These are phyloP conservation scores for Salix exigua DNA, from an alignment of 345 rosid species.

Conservation along the genomic window DNA sequence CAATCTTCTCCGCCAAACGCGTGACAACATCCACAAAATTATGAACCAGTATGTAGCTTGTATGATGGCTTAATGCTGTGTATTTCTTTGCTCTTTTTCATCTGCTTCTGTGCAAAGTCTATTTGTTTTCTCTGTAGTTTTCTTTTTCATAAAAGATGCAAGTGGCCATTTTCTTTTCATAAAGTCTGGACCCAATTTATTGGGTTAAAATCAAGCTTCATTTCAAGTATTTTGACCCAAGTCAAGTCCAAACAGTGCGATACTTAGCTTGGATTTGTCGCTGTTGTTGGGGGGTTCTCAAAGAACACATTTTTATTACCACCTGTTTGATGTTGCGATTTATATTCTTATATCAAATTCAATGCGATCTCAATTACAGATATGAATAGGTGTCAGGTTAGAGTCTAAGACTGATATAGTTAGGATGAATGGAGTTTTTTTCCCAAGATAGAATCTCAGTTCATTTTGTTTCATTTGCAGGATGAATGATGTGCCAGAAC, in stretches of 20 bases:
- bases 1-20: conserved; percentile 35
- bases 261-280: not conserved
- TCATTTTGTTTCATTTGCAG: conserved; percentile 34
- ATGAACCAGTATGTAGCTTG: conserved; percentile 31
- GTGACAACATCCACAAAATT: conserved; percentile 36
- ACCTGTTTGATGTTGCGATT: too few relatives aligned
- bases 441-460: not conserved
- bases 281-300: too few relatives aligned
- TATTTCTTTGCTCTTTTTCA: not conserved
- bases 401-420: not conserved
- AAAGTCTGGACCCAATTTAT: not conserved
- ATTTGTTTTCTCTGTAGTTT: not conserved
- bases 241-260: not conserved
- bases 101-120: not conserved
- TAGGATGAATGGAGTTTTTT: too few relatives aligned
- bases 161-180: not conserved
- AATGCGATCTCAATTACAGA: not conserved
- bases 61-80: not conserved
- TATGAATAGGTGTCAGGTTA: not conserved
- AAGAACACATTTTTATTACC: too few relatives aligned
- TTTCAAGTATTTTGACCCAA: not conserved
- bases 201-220: not conserved
- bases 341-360: not conserved
- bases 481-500: conserved; percentile 47
- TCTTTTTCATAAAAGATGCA: not conserved